Conservation (phyloP, 805 yeast genomes). For the Priceomyces haplophilus region DNA sequence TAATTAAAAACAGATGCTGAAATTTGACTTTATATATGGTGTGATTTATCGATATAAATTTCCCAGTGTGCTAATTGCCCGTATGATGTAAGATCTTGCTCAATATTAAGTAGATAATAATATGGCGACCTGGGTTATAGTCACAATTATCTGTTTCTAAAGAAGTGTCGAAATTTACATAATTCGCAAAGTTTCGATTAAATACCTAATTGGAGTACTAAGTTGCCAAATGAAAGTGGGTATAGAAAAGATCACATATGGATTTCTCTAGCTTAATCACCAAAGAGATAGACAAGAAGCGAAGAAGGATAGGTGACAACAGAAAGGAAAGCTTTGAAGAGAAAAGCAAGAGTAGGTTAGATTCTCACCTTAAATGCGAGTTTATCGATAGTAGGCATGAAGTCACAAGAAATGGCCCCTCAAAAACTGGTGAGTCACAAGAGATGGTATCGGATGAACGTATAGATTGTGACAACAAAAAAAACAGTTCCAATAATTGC, state of each 20-base stretch:
- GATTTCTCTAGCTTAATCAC: constrained; percentile 46
- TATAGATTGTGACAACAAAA: not conserved
- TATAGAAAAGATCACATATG: constrained; percentile 28
- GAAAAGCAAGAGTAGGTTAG: not conserved
- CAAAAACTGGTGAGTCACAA: not conserved
- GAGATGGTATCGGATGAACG: not conserved
- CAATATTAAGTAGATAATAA: not conserved
- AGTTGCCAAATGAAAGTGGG: not conserved
- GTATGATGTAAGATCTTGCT: no score
- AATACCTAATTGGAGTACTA: not conserved
- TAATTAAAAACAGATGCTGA: not conserved
- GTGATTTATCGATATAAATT: not conserved
- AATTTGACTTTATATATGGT: not conserved
- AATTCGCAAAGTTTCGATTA: not conserved
- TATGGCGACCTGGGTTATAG: not conserved
- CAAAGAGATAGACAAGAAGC: constrained; percentile 48
- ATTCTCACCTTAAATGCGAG: constrained; percentile 1
- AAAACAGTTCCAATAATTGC: not conserved
- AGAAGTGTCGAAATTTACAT: not conserved
- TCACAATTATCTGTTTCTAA: not conserved
- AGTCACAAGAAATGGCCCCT: constrained; percentile 3
- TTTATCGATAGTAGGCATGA: constrained; percentile 8
- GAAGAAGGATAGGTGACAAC: constrained; percentile 17
- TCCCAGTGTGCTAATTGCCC: no score
- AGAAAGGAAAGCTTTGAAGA: not conserved